phyloP scores from a whole-genome alignment of 495 filamentous ascomycete species.

The Neurospora tetrasperma region DNA sequence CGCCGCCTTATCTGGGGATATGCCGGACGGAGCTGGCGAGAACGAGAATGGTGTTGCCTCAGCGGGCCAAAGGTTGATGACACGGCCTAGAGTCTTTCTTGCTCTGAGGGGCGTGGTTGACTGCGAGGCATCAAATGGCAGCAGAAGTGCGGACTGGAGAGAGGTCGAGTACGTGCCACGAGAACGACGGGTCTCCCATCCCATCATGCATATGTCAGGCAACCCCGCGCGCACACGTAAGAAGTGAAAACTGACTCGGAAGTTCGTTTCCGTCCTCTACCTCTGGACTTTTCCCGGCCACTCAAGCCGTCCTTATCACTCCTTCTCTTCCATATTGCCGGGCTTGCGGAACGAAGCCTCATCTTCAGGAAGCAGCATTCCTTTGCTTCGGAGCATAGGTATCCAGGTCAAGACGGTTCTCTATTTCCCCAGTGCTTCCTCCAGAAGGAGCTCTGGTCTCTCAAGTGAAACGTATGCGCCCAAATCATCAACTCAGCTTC shows the following conservation, averaged over 20 bases:
- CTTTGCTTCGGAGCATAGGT: background rate
- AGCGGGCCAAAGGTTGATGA: background rate
- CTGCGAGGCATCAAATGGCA: background rate
- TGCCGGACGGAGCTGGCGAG: background rate
- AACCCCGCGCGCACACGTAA: background rate
- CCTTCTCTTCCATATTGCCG: background rate
- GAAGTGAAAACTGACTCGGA: background rate
- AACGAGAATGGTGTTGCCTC: background rate
- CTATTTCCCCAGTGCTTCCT: background rate
- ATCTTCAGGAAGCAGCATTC: background rate
- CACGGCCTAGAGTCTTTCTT: background rate
- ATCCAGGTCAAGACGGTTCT: too few species aligned
- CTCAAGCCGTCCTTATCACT: background rate
- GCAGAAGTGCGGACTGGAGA: background rate
- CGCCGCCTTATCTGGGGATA: background rate
- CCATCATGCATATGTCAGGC: background rate
- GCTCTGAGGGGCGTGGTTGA: background rate
- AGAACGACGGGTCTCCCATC: background rate
- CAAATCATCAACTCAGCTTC: background rate
- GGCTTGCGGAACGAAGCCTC: background rate
- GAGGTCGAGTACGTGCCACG: background rate
- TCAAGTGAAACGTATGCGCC: background rate
- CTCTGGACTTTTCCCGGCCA: background rate
- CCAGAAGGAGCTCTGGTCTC: background rate
- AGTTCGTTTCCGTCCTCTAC: background rate